phyloP scores from a whole-genome alignment of 2,329 filamentous ascomycete species.

The Pseudodiploospora longispora region DNA sequence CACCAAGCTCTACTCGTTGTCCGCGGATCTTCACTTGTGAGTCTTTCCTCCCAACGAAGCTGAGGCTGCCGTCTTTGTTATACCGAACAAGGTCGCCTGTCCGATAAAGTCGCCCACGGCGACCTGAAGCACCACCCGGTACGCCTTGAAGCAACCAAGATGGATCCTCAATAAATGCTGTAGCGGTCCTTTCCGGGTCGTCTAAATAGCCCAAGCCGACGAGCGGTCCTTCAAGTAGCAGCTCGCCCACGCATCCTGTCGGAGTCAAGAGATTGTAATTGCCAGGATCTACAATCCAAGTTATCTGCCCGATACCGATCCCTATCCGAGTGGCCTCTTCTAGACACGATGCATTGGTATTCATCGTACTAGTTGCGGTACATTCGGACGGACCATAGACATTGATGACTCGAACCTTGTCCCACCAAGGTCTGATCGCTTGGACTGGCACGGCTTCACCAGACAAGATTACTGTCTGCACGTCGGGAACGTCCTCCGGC shows the following conservation, averaged over 20 bases:
- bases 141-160: constrained; percentile 14
- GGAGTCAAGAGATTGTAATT: constrained; percentile 18
- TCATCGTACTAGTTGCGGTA: constrained; percentile 5
- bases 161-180: constrained; percentile 33
- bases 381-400: constrained; percentile 14
- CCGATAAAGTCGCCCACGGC: constrained; percentile 28
- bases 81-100: constrained; percentile 42
- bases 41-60: constrained; percentile 46
- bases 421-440: constrained; percentile 7
- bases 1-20: constrained; percentile 43
- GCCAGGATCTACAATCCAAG: constrained; percentile 16
- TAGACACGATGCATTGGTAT: background rate
- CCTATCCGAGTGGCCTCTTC: background rate
- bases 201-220: constrained; percentile 43
- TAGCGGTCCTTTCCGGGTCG: constrained; percentile 35
- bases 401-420: constrained; percentile 7
- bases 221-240: constrained; percentile 33
- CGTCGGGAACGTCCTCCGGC: constrained; percentile 5
- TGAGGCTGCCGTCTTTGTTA: constrained; percentile 30
- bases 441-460: constrained; percentile 10
- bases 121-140: background rate
- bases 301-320: background rate
- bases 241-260: constrained; percentile 25
- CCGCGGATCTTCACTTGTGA: constrained; percentile 53
- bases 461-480: constrained; percentile 7